Conservation (phyloP, 2,329 filamentous ascomycete genomes). For the Penicillium sp. region DNA sequence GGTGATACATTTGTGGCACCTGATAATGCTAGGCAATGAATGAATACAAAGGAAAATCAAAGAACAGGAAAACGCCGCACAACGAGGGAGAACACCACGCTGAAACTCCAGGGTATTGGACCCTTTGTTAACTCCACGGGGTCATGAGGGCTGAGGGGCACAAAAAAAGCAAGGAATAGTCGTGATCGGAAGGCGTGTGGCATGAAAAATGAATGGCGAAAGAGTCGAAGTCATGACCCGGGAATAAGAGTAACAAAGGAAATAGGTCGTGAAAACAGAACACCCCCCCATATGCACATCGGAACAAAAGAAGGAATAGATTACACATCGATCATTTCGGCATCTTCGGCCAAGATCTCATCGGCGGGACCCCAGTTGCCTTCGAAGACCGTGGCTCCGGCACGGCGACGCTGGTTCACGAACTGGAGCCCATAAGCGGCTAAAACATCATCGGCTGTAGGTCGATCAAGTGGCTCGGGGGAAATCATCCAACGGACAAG, state of each 20-base stretch:
- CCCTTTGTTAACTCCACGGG: conserved; percentile 22
- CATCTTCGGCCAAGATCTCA: conserved; percentile 58
- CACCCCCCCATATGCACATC: conserved; percentile 36
- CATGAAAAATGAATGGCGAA: conserved; percentile 16
- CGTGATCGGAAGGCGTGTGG: conserved; percentile 20
- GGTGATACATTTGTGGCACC: conserved; percentile 23
- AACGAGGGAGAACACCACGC: conserved; percentile 19
- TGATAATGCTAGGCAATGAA: conserved; percentile 20
- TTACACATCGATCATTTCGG: conserved; percentile 65
- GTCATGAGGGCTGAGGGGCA: conserved; percentile 12
- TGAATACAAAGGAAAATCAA: conserved; percentile 21
- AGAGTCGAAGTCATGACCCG: conserved; percentile 20
- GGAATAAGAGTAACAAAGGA: conserved; percentile 23
- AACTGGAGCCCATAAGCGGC: conserved; percentile 73
- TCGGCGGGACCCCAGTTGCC: conserved; percentile 88
- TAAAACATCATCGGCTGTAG: conserved; percentile 72
- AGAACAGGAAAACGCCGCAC: conserved; percentile 9
- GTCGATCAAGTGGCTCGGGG: conserved; percentile 71
- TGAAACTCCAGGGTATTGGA: conserved; percentile 18
- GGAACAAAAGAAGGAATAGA: conserved; percentile 22
- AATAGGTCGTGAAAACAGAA: conserved; percentile 24
- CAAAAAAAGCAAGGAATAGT: conserved; percentile 3
- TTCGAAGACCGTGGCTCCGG: conserved; percentile 92
- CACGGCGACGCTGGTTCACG: conserved; percentile 73
- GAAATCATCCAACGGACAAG: conserved; percentile 87